Base-by-base conservation (phyloP, 768 basidiomycete genomes). In the Rhizopogon rudus region DNA sequence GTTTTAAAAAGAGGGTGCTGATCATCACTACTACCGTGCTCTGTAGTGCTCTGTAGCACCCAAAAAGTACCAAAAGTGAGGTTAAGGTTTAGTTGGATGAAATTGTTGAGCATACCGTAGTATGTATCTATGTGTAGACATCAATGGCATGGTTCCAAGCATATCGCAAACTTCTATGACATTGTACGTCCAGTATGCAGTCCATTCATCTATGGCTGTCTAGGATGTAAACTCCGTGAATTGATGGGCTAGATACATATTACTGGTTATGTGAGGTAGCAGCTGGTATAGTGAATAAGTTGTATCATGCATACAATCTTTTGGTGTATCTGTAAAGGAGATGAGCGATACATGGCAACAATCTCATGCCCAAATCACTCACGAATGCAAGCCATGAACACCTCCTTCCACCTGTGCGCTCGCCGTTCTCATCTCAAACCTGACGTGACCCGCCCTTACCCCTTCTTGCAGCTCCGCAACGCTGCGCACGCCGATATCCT, bases 341-440 rank as follows among this genome's bases (percentile, higher is more conserved):
- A n/a, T 22, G 37, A 60, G 13, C 25, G 16, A 33, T 45, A 16
- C 39, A 8, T 29, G 22, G 46, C 25, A 41, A 3, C 37, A 46
- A 14, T 40, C 25, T 25, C 25, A 50, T 13, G 41, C 66, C 33
- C 65, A 59, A 61, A 57, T 50, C 59, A 84, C 87, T 79, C 73
- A 96, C 82, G 92, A 95, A 75, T 98, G 91, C 58, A 98, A 73
- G 6, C 95, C 94, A 75, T 97, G 93, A 10, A 98, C 94, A 43
- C 92, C 93, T 48, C 96, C 95, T 72, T 97, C 96, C 37, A 95
- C 80, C 75, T 97, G 96, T 9, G 95, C 95, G 62, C 90, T 93
- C 9, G 94, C 91, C 3, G 95, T 98, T 66, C 95, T 82, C 65
- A 96, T 68, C 77, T 98, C 95, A 65, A 96, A 98, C 57, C 94